Base-by-base conservation (phyloP, 768 basidiomycete species). In the Kwoniella botswanensis region DNA sequence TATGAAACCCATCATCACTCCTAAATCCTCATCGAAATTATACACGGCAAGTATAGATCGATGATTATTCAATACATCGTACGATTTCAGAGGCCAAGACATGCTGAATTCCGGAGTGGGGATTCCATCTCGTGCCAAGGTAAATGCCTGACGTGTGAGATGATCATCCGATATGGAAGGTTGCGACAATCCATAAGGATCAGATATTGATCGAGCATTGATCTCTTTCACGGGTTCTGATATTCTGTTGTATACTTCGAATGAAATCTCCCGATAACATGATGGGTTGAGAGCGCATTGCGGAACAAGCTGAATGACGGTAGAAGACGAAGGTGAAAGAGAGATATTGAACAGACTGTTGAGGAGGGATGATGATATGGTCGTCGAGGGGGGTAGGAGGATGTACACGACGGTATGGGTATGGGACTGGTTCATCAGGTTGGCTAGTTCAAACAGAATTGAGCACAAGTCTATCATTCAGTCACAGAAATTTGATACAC, bases 21-120 rank as follows among this genome's bases (percentile, higher is more conserved):
- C 70, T 2, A 57, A 11, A 3, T 69, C 63, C 17, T 42, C 41
- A 44, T 66, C 46, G 43, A 61, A 63, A 10, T 63, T 56, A 54
- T 80, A 80, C 2, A 62, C 69, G 35, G 35, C 67, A 58, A 78
- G 77, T 4, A 75, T 57, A 5, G 63, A 59, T 35, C 73, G 52
- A 72, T 76, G 71, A 29, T 61, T 70, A 35, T 75, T 75, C 61
- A 80, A 53, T 6, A 80, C 67, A 56, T 80, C 79, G 68, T 76
- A 78, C 21, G 77, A 78, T 50, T 63, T 53, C 11, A 76, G 26
- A 15, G 79, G 79, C 77, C 77, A 78, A 15, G 65, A 29, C 52
- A 80, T 71, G n/a, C 70, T 64, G 11, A 80, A 61, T 29, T 62
- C 46, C 4, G 75, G 74, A 56, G 63, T 75, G 35, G 64, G 68